phyloP scores from a whole-genome alignment of 306 rosid genomes.

The Prinsepia uniflora region DNA sequence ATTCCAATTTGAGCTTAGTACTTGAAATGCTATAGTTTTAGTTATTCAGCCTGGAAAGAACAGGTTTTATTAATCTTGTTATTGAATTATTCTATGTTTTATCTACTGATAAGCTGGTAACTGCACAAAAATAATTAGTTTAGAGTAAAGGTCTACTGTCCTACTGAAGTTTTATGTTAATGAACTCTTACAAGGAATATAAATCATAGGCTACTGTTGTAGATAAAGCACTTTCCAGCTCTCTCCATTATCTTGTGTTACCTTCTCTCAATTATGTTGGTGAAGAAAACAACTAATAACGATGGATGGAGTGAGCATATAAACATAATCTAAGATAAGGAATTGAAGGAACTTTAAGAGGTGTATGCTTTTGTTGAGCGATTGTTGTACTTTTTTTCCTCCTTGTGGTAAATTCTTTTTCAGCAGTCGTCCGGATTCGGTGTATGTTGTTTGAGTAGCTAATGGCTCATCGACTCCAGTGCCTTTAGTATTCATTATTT shows the following conservation, averaged over 20 bases:
- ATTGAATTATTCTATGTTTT: background rate
- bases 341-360: background rate
- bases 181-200: background rate
- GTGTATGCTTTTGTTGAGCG: background rate
- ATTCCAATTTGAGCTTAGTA: background rate
- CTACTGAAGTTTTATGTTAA: background rate
- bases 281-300: background rate
- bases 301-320: background rate
- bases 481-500: background rate
- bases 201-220: no score
- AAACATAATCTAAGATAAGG: background rate
- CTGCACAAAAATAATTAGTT: background rate
- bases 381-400: background rate
- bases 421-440: background rate
- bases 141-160: background rate
- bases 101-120: background rate
- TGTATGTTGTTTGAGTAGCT: background rate
- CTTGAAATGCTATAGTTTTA: background rate
- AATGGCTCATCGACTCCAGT: background rate
- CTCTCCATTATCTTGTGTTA: background rate
- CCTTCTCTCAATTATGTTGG: background rate
- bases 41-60: background rate
- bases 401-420: background rate
- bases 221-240: background rate
- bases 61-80: no score